Conservation (phyloP, 768 basidiomycete genomes). For the Podaxis rugospora region DNA sequence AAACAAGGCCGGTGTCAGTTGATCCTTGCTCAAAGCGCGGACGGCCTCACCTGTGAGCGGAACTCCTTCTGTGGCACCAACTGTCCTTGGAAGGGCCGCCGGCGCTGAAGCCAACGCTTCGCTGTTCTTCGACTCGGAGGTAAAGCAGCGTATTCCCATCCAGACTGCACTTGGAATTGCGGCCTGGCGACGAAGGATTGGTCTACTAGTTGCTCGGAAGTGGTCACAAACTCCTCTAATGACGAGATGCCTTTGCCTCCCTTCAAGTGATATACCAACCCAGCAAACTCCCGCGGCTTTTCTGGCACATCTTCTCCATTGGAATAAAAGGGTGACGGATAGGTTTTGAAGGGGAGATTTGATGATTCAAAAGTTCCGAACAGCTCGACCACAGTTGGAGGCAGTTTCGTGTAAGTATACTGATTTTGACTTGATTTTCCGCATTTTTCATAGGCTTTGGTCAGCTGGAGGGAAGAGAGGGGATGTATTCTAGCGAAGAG, state of each 20-base stretch:
- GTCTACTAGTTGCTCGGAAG: not conserved
- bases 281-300: conserved; percentile 72
- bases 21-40: not conserved
- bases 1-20: not conserved
- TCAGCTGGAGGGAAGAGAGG: conserved; percentile 21
- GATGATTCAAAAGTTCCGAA: conserved; percentile 37
- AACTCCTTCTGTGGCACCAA: conserved; percentile 15
- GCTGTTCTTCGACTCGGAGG: conserved; percentile 62
- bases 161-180: conserved; percentile 29
- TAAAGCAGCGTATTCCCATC: conserved; percentile 78
- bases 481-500: not conserved
- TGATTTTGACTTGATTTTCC: conserved; percentile 28
- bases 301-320: conserved; percentile 64
- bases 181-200: not conserved
- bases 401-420: conserved; percentile 43
- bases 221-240: conserved; percentile 57
- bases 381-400: conserved; percentile 50
- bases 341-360: conserved; percentile 55
- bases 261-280: conserved; percentile 67
- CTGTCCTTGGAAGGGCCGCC: conserved; percentile 16
- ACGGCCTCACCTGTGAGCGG: conserved; percentile 48
- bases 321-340: conserved; percentile 81
- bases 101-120: conserved; percentile 43
- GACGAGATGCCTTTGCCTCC: conserved; percentile 52
- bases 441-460: conserved; percentile 24